Percentiles rank a stretch among this genome's conserved stretches.
Evolutionary conservation across 768 basidiomycete genomes (phyloP).

Genomic region (Russula virescens): DNA sequence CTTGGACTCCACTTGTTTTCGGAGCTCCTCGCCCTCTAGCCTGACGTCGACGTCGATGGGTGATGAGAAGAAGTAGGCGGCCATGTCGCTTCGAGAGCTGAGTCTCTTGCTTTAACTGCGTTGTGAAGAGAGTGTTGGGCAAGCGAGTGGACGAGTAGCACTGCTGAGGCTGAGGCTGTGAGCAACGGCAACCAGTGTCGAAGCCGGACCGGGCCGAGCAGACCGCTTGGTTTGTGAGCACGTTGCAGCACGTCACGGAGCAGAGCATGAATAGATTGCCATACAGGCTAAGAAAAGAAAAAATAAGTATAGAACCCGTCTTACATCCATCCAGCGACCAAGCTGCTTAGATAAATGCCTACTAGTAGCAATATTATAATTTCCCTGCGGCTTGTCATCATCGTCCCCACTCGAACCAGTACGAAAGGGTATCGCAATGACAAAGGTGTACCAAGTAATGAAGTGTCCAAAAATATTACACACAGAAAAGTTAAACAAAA

Average conservation of each 20-base stretch:
- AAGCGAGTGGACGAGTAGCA: too few species aligned
- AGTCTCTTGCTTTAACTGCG: background rate
- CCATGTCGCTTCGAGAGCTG: conserved; percentile 41
- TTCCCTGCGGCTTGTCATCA: background rate
- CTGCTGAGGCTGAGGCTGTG: too few species aligned
- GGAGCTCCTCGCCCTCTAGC: conserved; percentile 77
- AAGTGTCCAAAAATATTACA: background rate
- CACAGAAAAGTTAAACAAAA: background rate
- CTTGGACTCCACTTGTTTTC: conserved; percentile 89
- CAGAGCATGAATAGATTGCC: too few species aligned
- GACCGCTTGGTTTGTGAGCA: too few species aligned
- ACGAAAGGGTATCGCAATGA: background rate
- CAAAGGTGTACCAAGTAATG: background rate
- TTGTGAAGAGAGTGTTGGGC: background rate
- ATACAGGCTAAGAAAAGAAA: too few species aligned
- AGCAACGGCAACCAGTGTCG: too few species aligned
- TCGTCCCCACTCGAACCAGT: background rate
- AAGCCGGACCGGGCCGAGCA: background rate
- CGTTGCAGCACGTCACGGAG: too few species aligned
- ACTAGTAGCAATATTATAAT: too few species aligned
- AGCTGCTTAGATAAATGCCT: too few species aligned
- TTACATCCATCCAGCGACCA: too few species aligned
- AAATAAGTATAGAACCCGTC: too few species aligned
- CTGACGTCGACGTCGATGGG: conserved; percentile 90
- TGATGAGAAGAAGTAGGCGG: conserved; percentile 87